Evolutionary conservation across 2,329 filamentous ascomycete genomes (phyloP).

Genomic region (Exophiala dermatitidis): DNA sequence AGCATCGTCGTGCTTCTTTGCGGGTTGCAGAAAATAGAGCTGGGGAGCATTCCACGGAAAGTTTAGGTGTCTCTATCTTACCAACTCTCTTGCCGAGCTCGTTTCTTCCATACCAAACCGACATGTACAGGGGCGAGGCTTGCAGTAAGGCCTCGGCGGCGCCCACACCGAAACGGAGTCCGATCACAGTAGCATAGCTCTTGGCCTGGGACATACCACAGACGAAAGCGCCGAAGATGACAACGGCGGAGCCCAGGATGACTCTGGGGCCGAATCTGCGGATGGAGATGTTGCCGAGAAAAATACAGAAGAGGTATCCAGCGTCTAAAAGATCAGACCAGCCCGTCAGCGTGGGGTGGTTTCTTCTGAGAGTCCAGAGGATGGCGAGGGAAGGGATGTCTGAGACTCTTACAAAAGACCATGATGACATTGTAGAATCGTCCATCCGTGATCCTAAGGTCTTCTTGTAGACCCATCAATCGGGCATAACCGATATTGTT

Average conservation of each 20-base stretch:
- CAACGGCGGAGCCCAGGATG: constrained; percentile 3
- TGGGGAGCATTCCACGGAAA: no score
- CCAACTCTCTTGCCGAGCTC: constrained; percentile 8
- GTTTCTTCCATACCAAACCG: constrained; percentile 6
- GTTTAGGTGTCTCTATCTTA: background rate
- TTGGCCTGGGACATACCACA: background rate
- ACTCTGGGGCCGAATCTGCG: constrained; percentile 3
- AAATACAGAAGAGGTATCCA: constrained; percentile 4
- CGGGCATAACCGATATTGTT: constrained; percentile 11
- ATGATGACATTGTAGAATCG: constrained; percentile 10
- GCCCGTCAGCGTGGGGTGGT: no score
- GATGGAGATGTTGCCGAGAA: constrained; percentile 3
- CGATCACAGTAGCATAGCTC: constrained; percentile 1
- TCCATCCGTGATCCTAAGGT: background rate
- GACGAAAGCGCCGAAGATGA: constrained; percentile 7
- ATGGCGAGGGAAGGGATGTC: no score
- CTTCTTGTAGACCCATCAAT: constrained; percentile 8
- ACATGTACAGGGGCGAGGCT: background rate
- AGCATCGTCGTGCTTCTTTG: constrained; percentile 27
- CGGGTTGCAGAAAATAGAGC: no score
- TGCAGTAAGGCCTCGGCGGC: constrained; percentile 7
- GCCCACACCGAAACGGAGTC: constrained; percentile 7
- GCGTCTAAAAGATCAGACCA: constrained; percentile 1
- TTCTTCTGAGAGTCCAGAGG: no score
- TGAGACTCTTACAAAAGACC: constrained; percentile 1